These are phyloP conservation scores for Phylloporus scabripes DNA, from an alignment of 768 basidiomycete species.

Conservation along the genomic window DNA sequence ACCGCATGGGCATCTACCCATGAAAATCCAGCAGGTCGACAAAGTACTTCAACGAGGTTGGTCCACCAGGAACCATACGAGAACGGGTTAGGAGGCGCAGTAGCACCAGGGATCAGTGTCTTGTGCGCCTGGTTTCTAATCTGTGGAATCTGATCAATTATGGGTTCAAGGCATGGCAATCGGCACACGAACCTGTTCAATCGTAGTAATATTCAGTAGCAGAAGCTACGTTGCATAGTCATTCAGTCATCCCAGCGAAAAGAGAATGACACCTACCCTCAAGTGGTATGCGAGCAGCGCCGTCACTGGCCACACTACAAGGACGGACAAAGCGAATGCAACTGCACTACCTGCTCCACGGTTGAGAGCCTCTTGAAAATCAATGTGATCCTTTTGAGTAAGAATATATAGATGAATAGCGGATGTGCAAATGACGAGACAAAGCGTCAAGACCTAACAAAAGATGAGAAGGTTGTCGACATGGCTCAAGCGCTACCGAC, in stretches of 20 bases:
- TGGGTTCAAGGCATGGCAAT: constrained; percentile 6
- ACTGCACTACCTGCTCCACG: constrained; percentile 74
- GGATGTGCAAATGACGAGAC: constrained; percentile 76
- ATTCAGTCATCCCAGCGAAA: background rate
- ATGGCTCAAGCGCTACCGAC: constrained; percentile 40
- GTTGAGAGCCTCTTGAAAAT: constrained; percentile 43
- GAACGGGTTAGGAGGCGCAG: constrained; percentile 80
- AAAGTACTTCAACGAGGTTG: constrained; percentile 73
- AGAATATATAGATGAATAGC: constrained; percentile 76
- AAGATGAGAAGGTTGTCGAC: constrained; percentile 6
- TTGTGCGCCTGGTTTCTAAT: constrained; percentile 85
- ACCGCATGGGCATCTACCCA: constrained; percentile 65
- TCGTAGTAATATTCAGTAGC: constrained; percentile 87
- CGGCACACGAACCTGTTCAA: constrained; percentile 70
- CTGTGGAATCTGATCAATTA: constrained; percentile 33
- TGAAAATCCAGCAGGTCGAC: constrained; percentile 73
- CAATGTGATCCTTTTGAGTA: constrained; percentile 43
- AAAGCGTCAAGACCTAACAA: constrained; percentile 60
- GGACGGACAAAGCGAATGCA: constrained; percentile 64
- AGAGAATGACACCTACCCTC: constrained; percentile 50
- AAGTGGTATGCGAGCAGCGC: constrained; percentile 81
- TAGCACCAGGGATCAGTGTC: constrained; percentile 53
- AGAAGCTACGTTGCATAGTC: constrained; percentile 48
- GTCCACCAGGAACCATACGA: constrained; percentile 69
- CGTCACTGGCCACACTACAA: constrained; percentile 77